Evolutionary conservation across 306 rosid genomes (phyloP).

Genomic region (Acmispon strigosus): DNA sequence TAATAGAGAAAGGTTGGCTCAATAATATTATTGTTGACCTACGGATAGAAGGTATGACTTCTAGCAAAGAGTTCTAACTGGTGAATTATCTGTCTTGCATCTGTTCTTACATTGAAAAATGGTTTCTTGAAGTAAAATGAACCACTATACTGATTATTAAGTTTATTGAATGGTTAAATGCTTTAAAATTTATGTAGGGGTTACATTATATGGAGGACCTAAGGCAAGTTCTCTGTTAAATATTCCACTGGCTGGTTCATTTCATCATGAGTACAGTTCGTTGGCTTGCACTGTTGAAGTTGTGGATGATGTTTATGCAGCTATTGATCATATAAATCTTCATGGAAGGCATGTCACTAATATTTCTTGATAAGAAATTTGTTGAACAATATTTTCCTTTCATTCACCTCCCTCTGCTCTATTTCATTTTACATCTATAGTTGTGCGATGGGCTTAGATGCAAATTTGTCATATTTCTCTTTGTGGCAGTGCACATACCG

Average conservation of each 20-base stretch:
- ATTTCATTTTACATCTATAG: neutral
- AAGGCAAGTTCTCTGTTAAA: constrained; percentile 59
- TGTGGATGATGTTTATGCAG: constrained; percentile 74
- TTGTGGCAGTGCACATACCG: constrained; percentile 89
- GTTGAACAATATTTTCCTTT: constrained; percentile 16
- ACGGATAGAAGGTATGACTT: constrained; percentile 56
- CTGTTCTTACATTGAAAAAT: neutral
- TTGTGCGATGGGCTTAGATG: neutral
- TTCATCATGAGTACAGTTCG: constrained; percentile 89
- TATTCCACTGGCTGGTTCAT: constrained; percentile 58
- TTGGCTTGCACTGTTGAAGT: constrained; percentile 87
- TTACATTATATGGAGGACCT: constrained; percentile 80
- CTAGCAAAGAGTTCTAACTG: neutral
- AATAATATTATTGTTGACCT: constrained; percentile 63
- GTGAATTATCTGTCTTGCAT: neutral
- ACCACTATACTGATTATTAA: neutral
- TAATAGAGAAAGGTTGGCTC: constrained; percentile 39
- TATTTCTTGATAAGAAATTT: constrained; percentile 14
- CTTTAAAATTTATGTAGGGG: constrained; percentile 46
- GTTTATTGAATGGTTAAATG: neutral
- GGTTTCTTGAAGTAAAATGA: neutral
- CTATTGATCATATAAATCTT: constrained; percentile 74
- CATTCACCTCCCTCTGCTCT: constrained; percentile 1
- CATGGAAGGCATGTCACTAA: constrained; percentile 74
- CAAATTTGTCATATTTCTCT: constrained; percentile 5